phyloP scores from a whole-genome alignment of 2,329 filamentous ascomycete species.

The Tolypocladium sp. region DNA sequence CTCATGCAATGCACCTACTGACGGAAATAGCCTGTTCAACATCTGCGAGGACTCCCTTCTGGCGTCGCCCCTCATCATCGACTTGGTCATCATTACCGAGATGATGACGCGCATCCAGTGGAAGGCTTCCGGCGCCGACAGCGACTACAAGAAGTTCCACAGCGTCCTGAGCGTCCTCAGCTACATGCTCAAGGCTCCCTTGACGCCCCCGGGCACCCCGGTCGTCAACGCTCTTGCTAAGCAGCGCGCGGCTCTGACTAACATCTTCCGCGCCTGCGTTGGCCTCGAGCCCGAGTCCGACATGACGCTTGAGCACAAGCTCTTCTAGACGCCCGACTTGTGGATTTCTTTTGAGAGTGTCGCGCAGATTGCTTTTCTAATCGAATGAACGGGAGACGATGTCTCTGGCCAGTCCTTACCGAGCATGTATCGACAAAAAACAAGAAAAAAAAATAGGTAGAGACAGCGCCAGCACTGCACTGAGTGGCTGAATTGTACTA shows the following conservation, averaged over 20 bases:
- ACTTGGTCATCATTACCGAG: constrained; percentile 85
- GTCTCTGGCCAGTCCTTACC: constrained; percentile 8
- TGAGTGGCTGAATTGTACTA: not conserved
- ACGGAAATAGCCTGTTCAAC: constrained; percentile 69
- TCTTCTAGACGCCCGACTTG: constrained; percentile 49
- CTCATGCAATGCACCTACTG: not conserved
- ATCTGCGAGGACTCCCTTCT: constrained; percentile 97
- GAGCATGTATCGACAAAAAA: not conserved
- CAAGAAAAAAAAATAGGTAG: constrained; percentile 10
- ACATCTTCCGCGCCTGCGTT: constrained; percentile 97
- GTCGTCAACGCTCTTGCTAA: constrained; percentile 94
- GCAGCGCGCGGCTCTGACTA: constrained; percentile 88
- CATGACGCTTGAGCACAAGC: constrained; percentile 98
- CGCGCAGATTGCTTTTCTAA: not conserved
- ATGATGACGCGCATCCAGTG: constrained; percentile 98
- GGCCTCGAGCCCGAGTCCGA: constrained; percentile 95
- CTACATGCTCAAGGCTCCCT: constrained; percentile 97
- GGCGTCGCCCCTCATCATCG: constrained; percentile 93
- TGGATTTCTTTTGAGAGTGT: not conserved
- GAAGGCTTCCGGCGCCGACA: constrained; percentile 53
- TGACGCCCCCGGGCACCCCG: constrained; percentile 89
- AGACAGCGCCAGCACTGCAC: constrained; percentile 6
- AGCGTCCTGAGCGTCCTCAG: constrained; percentile 92
- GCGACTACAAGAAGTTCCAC: constrained; percentile 88
- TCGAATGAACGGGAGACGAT: not conserved